Conservation (phyloP, 2,329 filamentous ascomycete genomes). For the Exophiala oligosperma region DNA sequence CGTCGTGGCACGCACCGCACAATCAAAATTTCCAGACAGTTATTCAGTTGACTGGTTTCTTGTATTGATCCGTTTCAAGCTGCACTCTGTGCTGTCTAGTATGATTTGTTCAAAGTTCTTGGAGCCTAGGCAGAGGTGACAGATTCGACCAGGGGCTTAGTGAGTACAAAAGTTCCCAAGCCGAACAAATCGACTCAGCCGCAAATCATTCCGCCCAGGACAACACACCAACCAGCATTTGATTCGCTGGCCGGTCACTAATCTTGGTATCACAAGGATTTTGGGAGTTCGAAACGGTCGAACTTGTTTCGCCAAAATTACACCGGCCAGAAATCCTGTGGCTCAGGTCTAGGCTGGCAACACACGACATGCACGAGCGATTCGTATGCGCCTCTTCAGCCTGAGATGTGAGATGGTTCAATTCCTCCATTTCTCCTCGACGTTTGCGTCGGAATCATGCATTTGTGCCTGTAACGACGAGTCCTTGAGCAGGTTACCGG, state of each 20-base stretch:
- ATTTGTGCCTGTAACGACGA: background rate
- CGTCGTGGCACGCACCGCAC: too few species aligned
- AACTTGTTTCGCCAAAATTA: background rate
- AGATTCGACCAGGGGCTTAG: background rate
- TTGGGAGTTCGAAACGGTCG: background rate
- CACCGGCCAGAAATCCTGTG: constrained; percentile 1
- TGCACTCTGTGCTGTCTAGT: background rate
- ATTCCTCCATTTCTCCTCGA: background rate
- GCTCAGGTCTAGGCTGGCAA: background rate
- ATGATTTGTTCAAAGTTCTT: background rate
- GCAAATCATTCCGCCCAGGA: background rate
- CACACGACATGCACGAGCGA: background rate
- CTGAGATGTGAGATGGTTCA: background rate
- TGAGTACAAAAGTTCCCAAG: background rate
- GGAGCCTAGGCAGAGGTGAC: background rate
- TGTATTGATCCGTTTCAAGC: too few species aligned
- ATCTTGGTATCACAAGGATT: background rate
- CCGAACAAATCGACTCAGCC: background rate
- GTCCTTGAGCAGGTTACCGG: background rate
- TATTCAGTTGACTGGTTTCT: too few species aligned
- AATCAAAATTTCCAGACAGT: too few species aligned
- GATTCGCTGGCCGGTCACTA: background rate
- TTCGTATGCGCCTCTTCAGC: background rate
- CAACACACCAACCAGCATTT: background rate
- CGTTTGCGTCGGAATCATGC: background rate